These are phyloP conservation scores for Madurella mycetomatis DNA, from an alignment of 2,329 filamentous ascomycete species.

Conservation along the genomic window DNA sequence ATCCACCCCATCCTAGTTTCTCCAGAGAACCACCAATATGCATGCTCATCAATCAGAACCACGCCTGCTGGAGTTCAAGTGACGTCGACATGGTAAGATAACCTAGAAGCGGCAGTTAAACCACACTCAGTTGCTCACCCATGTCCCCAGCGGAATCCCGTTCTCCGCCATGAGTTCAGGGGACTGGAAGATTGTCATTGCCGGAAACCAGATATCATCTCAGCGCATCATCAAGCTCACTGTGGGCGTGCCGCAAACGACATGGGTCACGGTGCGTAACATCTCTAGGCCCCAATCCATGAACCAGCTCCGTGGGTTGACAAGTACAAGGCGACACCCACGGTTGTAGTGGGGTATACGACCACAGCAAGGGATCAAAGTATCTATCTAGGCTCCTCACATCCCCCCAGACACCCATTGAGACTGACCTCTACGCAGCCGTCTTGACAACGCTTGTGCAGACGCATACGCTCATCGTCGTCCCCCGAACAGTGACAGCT, in stretches of 20 bases:
- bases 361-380: slow-evolving; percentile 35
- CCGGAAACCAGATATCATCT: slow-evolving; percentile 33
- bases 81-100: slow-evolving; percentile 36
- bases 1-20: slow-evolving; percentile 35
- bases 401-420: background rate
- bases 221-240: slow-evolving; percentile 35
- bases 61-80: slow-evolving; percentile 32
- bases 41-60: slow-evolving; percentile 34
- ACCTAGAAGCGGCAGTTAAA: background rate
- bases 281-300: background rate
- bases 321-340: slow-evolving; percentile 34
- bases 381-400: slow-evolving; percentile 13
- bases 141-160: slow-evolving; percentile 30
- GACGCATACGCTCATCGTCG: slow-evolving; percentile 34
- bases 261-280: slow-evolving; percentile 32
- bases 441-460: slow-evolving; percentile 27
- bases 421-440: slow-evolving; percentile 20
- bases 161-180: slow-evolving; percentile 36
- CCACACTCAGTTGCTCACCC: no score
- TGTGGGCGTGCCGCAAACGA: slow-evolving; percentile 31
- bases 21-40: slow-evolving; percentile 32
- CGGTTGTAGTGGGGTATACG: slow-evolving; percentile 35
- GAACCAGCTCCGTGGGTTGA: background rate
- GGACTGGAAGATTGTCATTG: slow-evolving; percentile 35
- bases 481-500: slow-evolving; percentile 32